These are phyloP conservation scores for Aspergillus tanneri DNA, from an alignment of 2,329 filamentous ascomycete species.

Conservation along the genomic window DNA sequence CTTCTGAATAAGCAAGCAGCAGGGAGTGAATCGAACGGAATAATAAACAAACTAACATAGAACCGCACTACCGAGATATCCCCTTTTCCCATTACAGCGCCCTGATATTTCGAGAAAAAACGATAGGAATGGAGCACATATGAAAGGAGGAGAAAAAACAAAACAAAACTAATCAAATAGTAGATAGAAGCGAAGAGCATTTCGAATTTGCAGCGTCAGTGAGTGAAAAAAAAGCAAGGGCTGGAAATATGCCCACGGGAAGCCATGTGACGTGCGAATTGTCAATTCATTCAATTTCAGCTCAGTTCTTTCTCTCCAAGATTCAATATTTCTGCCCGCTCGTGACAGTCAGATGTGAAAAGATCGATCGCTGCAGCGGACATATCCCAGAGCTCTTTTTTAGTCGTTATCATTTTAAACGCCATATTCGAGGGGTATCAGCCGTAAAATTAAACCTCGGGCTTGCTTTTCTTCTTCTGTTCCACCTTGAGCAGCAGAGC, in stretches of 20 bases:
- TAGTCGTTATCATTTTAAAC: constrained; percentile 27
- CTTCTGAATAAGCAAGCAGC: constrained; percentile 5
- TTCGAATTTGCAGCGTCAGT: constrained; percentile 27
- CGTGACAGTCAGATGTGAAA: constrained; percentile 2
- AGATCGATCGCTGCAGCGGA: constrained; percentile 16
- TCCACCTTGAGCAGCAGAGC: constrained; percentile 93
- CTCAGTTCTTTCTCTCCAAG: constrained; percentile 8
- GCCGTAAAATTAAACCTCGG: constrained; percentile 32
- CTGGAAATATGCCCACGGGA: constrained; percentile 3
- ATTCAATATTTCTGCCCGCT: neutral
- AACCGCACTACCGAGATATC: constrained; percentile 38
- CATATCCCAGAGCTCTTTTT: constrained; percentile 18
- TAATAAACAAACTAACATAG: constrained; percentile 38
- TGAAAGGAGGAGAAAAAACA: constrained; percentile 11
- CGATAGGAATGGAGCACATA: constrained; percentile 20
- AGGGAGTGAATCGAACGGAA: constrained; percentile 9
- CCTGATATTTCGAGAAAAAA: constrained; percentile 33
- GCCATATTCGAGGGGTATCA: constrained; percentile 25
- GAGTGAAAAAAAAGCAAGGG: constrained; percentile 14
- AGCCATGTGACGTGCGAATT: neutral
- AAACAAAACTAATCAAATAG: constrained; percentile 16
- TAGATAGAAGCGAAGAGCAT: constrained; percentile 24
- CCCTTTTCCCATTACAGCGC: constrained; percentile 44
- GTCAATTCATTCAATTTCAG: constrained; percentile 1
- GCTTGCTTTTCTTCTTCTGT: constrained; percentile 88